Conservation (phyloP, 805 yeast genomes). For the Zygosaccharomyces pseudorouxii region DNA sequence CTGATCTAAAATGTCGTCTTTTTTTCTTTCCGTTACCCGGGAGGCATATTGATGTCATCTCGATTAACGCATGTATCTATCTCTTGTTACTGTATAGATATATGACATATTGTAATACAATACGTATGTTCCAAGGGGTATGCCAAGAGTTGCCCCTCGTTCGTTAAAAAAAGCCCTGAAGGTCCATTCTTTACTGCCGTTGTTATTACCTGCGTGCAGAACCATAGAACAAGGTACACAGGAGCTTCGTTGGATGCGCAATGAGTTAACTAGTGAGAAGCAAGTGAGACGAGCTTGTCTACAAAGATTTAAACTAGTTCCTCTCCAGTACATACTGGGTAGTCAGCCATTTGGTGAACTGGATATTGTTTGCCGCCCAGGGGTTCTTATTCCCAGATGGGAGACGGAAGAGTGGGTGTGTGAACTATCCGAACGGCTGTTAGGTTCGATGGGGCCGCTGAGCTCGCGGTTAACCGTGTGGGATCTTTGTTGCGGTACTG, state of each 20-base stretch:
- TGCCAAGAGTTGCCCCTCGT: constrained; percentile 25
- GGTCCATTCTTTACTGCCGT: constrained; percentile 21
- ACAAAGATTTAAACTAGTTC: constrained; percentile 50
- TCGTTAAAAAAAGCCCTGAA: constrained; percentile 14
- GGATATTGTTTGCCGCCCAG: constrained; percentile 51
- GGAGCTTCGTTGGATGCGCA: constrained; percentile 29
- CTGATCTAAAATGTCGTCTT: too few relatives aligned
- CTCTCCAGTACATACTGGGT: constrained; percentile 82
- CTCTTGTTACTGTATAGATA: too few relatives aligned
- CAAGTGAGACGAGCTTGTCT: constrained; percentile 42
- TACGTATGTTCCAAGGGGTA: neutral
- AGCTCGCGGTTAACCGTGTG: constrained; percentile 20
- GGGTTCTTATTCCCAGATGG: constrained; percentile 86
- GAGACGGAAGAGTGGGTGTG: constrained; percentile 91
- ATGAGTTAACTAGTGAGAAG: constrained; percentile 12
- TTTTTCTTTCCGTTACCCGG: too few relatives aligned
- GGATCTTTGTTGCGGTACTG: constrained; percentile 86
- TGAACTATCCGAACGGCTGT: constrained; percentile 21
- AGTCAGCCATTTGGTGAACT: constrained; percentile 81
- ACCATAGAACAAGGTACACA: constrained; percentile 19
- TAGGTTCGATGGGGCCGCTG: neutral
- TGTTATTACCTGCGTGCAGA: constrained; percentile 30
- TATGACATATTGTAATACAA: too few relatives aligned
- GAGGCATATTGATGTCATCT: too few relatives aligned
- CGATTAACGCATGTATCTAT: too few relatives aligned